Evolutionary conservation across 768 basidiomycete species (phyloP).

Genomic region (Boletus subparvulus): DNA sequence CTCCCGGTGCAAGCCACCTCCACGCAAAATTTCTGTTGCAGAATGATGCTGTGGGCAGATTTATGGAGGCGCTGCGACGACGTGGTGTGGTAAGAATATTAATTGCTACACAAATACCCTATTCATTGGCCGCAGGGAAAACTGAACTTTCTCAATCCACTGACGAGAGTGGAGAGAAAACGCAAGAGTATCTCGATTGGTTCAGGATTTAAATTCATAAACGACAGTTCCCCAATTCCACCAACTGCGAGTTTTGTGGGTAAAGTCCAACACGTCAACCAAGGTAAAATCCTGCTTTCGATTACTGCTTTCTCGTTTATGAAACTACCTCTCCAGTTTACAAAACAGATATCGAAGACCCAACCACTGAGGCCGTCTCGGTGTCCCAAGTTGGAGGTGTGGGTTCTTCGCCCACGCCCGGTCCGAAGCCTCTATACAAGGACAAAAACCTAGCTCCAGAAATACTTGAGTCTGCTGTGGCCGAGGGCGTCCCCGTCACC

Average conservation of each 20-base stretch:
- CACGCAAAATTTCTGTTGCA: slow-evolving; percentile 42
- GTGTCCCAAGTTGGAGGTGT: not conserved
- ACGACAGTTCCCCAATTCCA: slow-evolving; percentile 21
- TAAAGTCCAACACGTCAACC: slow-evolving; percentile 31
- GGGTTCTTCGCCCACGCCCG: not conserved
- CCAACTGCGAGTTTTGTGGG: slow-evolving; percentile 32
- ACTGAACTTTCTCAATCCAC: slow-evolving; percentile 26
- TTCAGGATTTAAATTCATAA: slow-evolving; percentile 23
- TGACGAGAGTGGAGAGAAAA: slow-evolving; percentile 12
- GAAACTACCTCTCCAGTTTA: slow-evolving; percentile 22
- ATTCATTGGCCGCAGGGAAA: slow-evolving; percentile 28
- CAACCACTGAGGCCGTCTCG: not conserved
- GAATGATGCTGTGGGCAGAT: slow-evolving; percentile 33
- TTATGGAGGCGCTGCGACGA: slow-evolving; percentile 41
- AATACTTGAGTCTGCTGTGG: not conserved
- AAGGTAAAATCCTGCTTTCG: slow-evolving; percentile 17
- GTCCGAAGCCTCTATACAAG: not conserved
- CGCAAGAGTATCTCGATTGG: slow-evolving; percentile 28
- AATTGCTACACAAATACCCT: not conserved
- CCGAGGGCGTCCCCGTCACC: not conserved
- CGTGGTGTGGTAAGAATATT: slow-evolving; percentile 46
- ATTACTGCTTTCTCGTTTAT: not conserved
- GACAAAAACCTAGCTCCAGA: not conserved
- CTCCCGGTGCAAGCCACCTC: slow-evolving; percentile 17
- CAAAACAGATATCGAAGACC: slow-evolving; percentile 26